Conservation (phyloP, 805 yeast species). For the Hagleromyces aurorensis region DNA sequence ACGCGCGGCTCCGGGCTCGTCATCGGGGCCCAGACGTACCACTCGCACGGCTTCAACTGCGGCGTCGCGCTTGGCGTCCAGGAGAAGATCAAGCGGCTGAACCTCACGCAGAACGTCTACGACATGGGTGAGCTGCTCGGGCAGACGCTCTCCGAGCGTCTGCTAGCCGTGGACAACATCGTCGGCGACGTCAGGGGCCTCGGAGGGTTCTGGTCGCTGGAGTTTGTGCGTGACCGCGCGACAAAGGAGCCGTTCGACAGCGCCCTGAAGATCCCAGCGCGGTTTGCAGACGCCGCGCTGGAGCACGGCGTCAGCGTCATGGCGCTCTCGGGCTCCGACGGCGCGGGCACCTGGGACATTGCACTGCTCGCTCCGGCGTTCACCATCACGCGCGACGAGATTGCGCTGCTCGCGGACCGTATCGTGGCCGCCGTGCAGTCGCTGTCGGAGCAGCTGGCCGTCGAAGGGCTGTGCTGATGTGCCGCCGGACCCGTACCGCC, state of each 20-base stretch:
- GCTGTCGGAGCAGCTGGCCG: conserved; percentile 10
- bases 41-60: conserved; percentile 41
- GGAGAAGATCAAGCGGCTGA: conserved; percentile 32
- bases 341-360: conserved; percentile 35
- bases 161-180: conserved; percentile 30
- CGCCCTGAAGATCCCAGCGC: conserved; percentile 31
- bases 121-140: conserved; percentile 38
- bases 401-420: conserved; percentile 35
- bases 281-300: conserved; percentile 30
- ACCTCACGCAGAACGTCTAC: conserved; percentile 36
- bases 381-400: conserved; percentile 36
- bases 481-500: too few species aligned
- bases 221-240: conserved; percentile 44
- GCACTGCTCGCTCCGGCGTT: conserved; percentile 41
- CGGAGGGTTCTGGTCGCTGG: conserved; percentile 53
- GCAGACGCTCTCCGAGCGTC: conserved; percentile 28
- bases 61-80: conserved; percentile 41
- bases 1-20: conserved; percentile 35
- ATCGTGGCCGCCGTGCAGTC: conserved; percentile 36
- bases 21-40: conserved; percentile 43
- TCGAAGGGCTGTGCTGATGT: too few species aligned
- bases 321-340: conserved; percentile 40
- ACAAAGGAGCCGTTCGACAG: conserved; percentile 43
- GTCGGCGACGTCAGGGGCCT: conserved; percentile 58
- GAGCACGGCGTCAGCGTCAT: conserved; percentile 41